A percentile compares a stretch with the other conserved stretches of the same genome.
Evolutionary conservation across 2,329 filamentous ascomycete species (phyloP).

Genomic region (Diaporthe sp.): DNA sequence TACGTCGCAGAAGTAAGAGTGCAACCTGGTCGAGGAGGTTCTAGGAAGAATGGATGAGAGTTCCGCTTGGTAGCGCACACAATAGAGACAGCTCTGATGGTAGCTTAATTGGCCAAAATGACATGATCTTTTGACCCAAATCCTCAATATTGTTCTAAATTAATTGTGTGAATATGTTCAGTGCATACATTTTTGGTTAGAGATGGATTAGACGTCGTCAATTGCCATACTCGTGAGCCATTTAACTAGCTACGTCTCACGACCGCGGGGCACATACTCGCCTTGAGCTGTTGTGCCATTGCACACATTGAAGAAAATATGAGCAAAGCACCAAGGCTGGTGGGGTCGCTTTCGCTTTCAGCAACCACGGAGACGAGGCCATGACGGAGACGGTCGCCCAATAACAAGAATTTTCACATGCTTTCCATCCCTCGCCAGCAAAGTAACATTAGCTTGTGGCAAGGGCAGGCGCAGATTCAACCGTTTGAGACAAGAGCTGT

Average conservation of each 20-base stretch:
- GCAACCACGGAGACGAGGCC: background rate
- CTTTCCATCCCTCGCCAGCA: background rate
- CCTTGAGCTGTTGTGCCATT: background rate
- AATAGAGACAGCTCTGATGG: background rate
- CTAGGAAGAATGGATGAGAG: background rate
- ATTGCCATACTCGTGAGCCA: background rate
- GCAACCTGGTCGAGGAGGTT: background rate
- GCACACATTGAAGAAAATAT: no score
- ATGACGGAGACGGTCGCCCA: no score
- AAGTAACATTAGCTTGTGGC: conserved; percentile 5
- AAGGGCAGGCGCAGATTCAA: conserved; percentile 17
- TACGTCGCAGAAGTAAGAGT: conserved; percentile 14
- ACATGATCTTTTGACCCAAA: background rate
- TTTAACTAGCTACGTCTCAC: background rate
- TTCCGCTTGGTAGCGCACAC: background rate
- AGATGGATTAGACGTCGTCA: background rate
- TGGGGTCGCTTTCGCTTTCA: background rate
- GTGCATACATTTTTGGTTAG: background rate
- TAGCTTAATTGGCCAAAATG: conserved; percentile 16
- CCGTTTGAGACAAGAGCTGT: conserved; percentile 23
- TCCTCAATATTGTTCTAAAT: no score
- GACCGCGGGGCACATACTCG: no score
- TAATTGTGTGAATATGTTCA: background rate
- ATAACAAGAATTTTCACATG: conserved; percentile 3
- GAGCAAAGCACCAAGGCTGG: no score